phyloP scores from a whole-genome alignment of 1,139 yeast genomes.

The Blastobotrys raffinosifermentans region DNA sequence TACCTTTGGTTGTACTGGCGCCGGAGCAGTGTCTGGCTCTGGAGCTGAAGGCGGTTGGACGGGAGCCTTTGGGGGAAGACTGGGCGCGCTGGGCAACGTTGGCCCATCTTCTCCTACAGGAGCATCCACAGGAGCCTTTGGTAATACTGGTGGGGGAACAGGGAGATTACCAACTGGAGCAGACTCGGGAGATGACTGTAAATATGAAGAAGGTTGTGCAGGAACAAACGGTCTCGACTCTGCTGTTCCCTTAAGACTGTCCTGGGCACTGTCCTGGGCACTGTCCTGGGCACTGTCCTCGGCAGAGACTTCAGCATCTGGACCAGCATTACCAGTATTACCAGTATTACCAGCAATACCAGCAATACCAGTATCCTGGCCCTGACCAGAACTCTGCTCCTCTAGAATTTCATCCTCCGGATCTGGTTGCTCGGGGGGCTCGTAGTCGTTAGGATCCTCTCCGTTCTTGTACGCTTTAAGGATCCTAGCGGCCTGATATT shows the following conservation, averaged over 20 bases:
- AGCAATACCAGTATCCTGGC: background rate
- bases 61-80: conserved; percentile 13
- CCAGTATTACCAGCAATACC: background rate
- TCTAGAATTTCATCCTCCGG: conserved; percentile 22
- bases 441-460: conserved; percentile 49
- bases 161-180: conserved; percentile 10
- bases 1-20: conserved; percentile 13
- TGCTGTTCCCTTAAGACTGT: no score
- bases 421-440: conserved; percentile 21
- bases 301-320: background rate
- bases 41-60: conserved; percentile 10
- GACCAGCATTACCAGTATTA: background rate
- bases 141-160: conserved; percentile 17
- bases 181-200: conserved; percentile 4
- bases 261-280: background rate
- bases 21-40: no score
- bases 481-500: conserved; percentile 54
- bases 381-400: background rate
- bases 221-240: background rate
- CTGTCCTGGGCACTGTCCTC: background rate
- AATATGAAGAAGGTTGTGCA: conserved; percentile 5
- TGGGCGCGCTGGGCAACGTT: conserved; percentile 14
- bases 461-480: conserved; percentile 41
- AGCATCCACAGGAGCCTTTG: conserved; percentile 13
- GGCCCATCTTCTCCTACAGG: conserved; percentile 9